Percentiles rank a stretch among this genome's conserved stretches.
Conservation (phyloP, 768 basidiomycete genomes). For the Tulasnella sp. region DNA sequence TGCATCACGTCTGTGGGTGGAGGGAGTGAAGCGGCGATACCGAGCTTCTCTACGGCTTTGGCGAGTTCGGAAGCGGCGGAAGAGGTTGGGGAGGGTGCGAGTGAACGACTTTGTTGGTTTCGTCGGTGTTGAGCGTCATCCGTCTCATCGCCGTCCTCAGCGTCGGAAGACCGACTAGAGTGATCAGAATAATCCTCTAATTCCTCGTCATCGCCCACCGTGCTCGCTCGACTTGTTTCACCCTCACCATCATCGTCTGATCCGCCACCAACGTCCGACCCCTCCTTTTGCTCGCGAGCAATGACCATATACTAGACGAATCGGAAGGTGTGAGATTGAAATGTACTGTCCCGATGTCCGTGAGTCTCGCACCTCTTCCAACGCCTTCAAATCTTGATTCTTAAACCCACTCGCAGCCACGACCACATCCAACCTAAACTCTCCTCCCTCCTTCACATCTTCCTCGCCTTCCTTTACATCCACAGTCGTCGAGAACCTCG, state of each 20-base stretch:
- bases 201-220: slow-evolving; percentile 31
- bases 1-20: not conserved
- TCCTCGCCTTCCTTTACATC: slow-evolving; percentile 27
- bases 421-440: slow-evolving; percentile 78
- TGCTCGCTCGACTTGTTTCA: slow-evolving; percentile 19
- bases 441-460: slow-evolving; percentile 32
- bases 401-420: slow-evolving; percentile 93
- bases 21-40: not conserved
- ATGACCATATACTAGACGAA: not conserved
- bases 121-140: slow-evolving; percentile 25
- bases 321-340: not conserved
- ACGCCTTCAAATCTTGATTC: slow-evolving; percentile 63
- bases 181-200: slow-evolving; percentile 15
- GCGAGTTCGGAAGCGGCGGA: slow-evolving; percentile 19
- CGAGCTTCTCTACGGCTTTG: not conserved
- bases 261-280: not conserved
- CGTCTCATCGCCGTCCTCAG: slow-evolving; percentile 32
- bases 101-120: slow-evolving; percentile 14
- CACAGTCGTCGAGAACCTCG: slow-evolving; percentile 63
- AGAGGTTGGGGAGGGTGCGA: slow-evolving; percentile 17
- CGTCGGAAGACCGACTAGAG: slow-evolving; percentile 27
- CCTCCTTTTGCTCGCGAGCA: not conserved
- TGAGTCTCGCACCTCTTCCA: slow-evolving; percentile 66
- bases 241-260: slow-evolving; percentile 54
- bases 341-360: no score